Base-by-base conservation (phyloP, 768 basidiomycete species). In the Boletellus ananas region DNA sequence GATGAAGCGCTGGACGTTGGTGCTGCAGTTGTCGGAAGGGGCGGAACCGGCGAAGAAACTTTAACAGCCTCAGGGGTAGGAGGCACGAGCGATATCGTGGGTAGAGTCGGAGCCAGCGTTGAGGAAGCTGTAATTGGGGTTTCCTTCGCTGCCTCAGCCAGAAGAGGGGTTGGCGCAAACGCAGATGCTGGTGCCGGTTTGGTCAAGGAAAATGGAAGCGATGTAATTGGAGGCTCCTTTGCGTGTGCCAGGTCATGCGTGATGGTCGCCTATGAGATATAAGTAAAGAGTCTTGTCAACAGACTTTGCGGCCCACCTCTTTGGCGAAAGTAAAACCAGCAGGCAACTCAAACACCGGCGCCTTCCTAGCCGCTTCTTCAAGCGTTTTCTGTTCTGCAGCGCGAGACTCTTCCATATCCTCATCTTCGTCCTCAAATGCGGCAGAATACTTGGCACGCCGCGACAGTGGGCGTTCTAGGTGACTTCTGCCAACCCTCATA, bases 241-340 rank as follows among this genome's bases (percentile, higher is more conserved):
- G 78, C 78, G 16, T 67, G 63, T 2, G 71, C 60, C 13, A 69
- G 20, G 53, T 78, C 75, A 33, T 73, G 72, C 38, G 72, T 54
- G 31, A 77, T 58, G 10, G 72, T 61, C 9, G 60, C 55, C 75
- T 75, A 46, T 29, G 3, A 48, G 25, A 13, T 35, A 11, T 60
- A 33, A 55, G 52, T 49, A 33, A 39, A 17, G 52, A 23, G 34
- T 4, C 17, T 34, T 18, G 8, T 16, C 6, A 37, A 33, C 43
- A 4, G 11, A 51, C 20, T 25, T 17, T 34, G 29, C 8, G 17
- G 72, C 79, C 51, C 55, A 81, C 81, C 55, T 78, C 77, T 58
- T 82, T 79, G 6, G 82, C 78, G 58, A 90, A 89, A 38, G 74
- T 80, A 66, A 90, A 90, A 7, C 77, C 80, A 47, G 72, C 66